These are phyloP conservation scores for Claviceps citrina DNA, from an alignment of 2,329 filamentous ascomycete genomes.

Conservation along the genomic window DNA sequence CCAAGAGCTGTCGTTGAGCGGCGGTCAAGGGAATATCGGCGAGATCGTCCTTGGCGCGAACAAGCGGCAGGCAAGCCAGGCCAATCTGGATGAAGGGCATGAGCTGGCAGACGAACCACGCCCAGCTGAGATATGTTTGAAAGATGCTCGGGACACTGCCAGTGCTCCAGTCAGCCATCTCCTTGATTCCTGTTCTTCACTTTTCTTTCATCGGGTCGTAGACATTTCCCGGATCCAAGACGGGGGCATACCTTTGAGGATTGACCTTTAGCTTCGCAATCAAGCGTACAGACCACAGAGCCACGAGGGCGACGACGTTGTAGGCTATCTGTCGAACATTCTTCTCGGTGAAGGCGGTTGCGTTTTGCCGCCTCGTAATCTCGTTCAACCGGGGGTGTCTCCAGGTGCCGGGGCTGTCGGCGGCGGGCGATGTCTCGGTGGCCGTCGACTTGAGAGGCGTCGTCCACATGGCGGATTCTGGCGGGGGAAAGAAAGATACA, in stretches of 20 bases:
- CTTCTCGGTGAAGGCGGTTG: conserved; percentile 60
- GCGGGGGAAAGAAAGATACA: not conserved
- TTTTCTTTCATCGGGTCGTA: no score
- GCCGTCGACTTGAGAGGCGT: conserved; percentile 22
- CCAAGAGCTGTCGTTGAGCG: conserved; percentile 64
- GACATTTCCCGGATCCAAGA: not conserved
- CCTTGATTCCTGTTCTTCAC: no score
- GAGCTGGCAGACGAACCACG: conserved; percentile 33
- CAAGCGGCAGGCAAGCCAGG: conserved; percentile 55
- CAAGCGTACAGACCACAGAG: conserved; percentile 22
- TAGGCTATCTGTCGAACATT: conserved; percentile 56
- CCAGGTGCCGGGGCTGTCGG: conserved; percentile 65
- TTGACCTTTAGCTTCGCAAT: conserved; percentile 21
- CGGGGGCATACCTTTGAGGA: conserved; percentile 22
- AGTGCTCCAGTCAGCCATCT: not conserved
- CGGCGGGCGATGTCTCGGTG: conserved; percentile 23
- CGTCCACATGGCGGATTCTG: conserved; percentile 15
- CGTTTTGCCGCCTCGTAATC: conserved; percentile 67
- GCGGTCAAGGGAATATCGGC: conserved; percentile 74
- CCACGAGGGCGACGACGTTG: conserved; percentile 40
- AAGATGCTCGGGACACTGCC: conserved; percentile 18
- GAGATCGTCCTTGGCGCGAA: conserved; percentile 59
- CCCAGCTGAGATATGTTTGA: conserved; percentile 25
- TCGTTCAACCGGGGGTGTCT: conserved; percentile 78
- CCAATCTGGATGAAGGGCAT: conserved; percentile 56